Conservation (phyloP, 352 stramenopile species). For the Globisporangium spiculum region DNA sequence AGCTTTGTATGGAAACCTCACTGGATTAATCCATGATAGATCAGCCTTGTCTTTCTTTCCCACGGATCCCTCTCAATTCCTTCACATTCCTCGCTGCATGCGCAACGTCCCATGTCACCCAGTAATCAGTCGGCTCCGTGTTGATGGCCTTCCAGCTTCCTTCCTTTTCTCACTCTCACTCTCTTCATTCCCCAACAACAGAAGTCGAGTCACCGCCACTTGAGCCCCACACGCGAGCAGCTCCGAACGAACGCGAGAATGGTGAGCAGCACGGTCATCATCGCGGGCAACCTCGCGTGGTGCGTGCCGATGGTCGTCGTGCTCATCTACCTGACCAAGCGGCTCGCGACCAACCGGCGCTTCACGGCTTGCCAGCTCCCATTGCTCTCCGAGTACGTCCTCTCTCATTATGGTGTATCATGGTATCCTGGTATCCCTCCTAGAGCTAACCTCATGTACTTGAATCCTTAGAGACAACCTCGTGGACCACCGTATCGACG, state of each 20-base stretch:
- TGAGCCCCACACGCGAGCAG: not conserved
- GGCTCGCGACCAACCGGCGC: constrained; percentile 13
- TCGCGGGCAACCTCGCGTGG: constrained; percentile 13
- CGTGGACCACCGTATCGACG: constrained; percentile 16
- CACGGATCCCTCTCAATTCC: not conserved
- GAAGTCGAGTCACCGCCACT: not conserved
- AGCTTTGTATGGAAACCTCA: not conserved
- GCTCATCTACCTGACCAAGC: constrained; percentile 15
- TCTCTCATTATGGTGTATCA: not conserved
- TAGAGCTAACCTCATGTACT: not conserved
- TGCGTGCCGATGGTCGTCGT: constrained; percentile 9
- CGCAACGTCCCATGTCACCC: not conserved
- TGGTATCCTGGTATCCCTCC: not conserved
- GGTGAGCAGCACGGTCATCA: not conserved
- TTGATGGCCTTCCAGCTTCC: not conserved
- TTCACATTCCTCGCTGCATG: not conserved
- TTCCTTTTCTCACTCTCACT: not conserved
- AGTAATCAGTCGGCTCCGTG: not conserved
- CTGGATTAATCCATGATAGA: not conserved
- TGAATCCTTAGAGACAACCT: not conserved
- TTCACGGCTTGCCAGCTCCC: constrained; percentile 11
- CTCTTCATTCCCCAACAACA: not conserved
- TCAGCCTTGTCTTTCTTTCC: not conserved
- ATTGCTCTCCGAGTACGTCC: constrained; percentile 15
- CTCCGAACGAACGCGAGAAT: not conserved